Evolutionary conservation across 768 basidiomycete genomes (phyloP).

Genomic region (Rubroboletus satanas): DNA sequence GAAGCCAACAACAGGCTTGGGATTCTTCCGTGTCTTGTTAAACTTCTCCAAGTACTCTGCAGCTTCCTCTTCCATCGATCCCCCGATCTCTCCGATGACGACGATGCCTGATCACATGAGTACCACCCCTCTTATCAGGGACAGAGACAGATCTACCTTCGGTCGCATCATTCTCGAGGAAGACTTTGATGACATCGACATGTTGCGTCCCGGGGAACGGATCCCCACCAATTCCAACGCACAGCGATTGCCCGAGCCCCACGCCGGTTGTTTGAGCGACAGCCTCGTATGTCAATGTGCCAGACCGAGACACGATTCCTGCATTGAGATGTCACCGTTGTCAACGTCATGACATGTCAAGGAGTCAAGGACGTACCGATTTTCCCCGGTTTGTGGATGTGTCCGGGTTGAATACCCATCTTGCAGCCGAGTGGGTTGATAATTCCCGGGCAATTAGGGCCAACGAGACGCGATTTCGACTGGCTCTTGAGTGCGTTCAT

Average conservation of each 20-base stretch:
- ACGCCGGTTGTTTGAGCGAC: conserved; percentile 95
- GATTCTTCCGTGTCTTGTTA: conserved; percentile 82
- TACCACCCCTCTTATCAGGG: not conserved
- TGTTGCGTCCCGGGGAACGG: conserved; percentile 97
- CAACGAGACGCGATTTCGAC: conserved; percentile 91
- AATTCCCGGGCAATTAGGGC: conserved; percentile 98
- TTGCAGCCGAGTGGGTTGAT: conserved; percentile 98
- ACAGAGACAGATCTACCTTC: conserved; percentile 53
- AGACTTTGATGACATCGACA: conserved; percentile 92
- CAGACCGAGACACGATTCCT: conserved; percentile 95
- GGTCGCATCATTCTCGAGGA: conserved; percentile 91
- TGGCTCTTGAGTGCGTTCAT: conserved; percentile 93
- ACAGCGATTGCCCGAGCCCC: conserved; percentile 94
- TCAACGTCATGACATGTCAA: not conserved
- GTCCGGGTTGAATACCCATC: conserved; percentile 98
- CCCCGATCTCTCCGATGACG: conserved; percentile 97
- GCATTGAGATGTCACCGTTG: not conserved
- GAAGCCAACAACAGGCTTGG: conserved; percentile 97
- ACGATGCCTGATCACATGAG: conserved; percentile 68
- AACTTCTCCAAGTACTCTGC: conserved; percentile 91
- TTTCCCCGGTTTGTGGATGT: conserved; percentile 94
- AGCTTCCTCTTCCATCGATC: conserved; percentile 98
- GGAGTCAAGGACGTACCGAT: conserved; percentile 58
- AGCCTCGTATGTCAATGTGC: conserved; percentile 96
- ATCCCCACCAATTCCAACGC: conserved; percentile 96